Evolutionary conservation across 371 early-diverging fungal species (phyloP).

Genomic region (Fennellomyces sp.): DNA sequence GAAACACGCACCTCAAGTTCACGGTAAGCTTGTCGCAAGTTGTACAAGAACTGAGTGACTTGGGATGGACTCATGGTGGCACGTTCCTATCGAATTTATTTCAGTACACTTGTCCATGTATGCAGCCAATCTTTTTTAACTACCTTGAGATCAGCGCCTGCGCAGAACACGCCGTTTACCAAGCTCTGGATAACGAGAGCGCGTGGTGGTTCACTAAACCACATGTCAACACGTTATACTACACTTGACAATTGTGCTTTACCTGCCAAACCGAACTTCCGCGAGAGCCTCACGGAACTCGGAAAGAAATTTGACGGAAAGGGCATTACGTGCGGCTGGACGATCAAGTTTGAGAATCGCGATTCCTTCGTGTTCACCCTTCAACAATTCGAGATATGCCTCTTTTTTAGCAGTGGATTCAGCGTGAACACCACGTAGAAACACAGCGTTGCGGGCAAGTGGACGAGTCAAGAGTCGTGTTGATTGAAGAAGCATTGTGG

Average conservation of each 20-base stretch:
- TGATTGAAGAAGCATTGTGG: neutral
- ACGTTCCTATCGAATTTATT: conserved; percentile 71
- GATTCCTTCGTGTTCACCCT: conserved; percentile 74
- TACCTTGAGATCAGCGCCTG: conserved; percentile 96
- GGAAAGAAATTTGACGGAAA: conserved; percentile 77
- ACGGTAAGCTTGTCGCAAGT: conserved; percentile 76
- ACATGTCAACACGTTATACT: neutral
- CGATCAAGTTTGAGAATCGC: conserved; percentile 83
- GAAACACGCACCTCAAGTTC: conserved; percentile 73
- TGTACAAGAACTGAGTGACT: conserved; percentile 84
- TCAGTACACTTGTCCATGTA: neutral
- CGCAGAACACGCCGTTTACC: conserved; percentile 91
- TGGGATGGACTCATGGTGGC: conserved; percentile 82
- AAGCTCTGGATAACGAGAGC: conserved; percentile 83
- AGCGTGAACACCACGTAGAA: conserved; percentile 16
- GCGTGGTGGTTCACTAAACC: conserved; percentile 55
- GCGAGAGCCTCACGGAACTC: conserved; percentile 74
- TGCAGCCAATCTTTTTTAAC: neutral
- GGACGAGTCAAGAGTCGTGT: neutral
- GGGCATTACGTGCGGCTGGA: conserved; percentile 88
- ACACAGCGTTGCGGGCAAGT: neutral
- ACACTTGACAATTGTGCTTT: neutral
- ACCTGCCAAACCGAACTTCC: conserved; percentile 70
- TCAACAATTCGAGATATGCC: conserved; percentile 65
- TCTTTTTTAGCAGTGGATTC: conserved; percentile 39